Evolutionary conservation across 176 grass and related monocot genomes (phyloP).

Genomic region (Carex parvula): DNA sequence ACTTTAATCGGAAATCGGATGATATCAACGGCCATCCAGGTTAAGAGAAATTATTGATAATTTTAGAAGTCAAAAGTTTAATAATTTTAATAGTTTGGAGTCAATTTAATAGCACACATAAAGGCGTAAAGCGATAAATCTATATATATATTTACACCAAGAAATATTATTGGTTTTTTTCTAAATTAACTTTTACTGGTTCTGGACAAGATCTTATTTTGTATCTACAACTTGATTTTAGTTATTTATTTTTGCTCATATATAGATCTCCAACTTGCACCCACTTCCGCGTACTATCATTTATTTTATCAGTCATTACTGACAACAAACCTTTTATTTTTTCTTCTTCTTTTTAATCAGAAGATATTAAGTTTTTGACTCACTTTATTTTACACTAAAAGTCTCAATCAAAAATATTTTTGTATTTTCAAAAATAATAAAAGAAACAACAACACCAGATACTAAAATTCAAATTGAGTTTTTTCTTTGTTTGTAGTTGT

Average conservation of each 20-base stretch:
- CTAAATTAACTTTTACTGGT: background rate
- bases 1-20: too few species aligned
- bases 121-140: too few species aligned
- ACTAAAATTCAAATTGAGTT: background rate
- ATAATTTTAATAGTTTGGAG: too few species aligned
- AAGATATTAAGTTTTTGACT: too few species aligned
- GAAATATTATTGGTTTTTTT: background rate
- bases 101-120: too few species aligned
- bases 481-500: background rate
- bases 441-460: too few species aligned
- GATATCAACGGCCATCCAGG: too few species aligned
- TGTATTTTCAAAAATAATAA: background rate
- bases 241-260: background rate
- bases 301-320: background rate
- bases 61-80: too few species aligned
- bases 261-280: slow-evolving; percentile 1
- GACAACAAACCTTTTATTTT: background rate
- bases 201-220: background rate
- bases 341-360: background rate
- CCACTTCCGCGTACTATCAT: background rate
- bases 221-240: slow-evolving; percentile 6
- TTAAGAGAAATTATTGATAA: too few species aligned
- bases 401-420: background rate
- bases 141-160: too few species aligned
- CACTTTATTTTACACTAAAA: background rate